Conservation (phyloP, 768 basidiomycete genomes). For the Tulasnella sp. region DNA sequence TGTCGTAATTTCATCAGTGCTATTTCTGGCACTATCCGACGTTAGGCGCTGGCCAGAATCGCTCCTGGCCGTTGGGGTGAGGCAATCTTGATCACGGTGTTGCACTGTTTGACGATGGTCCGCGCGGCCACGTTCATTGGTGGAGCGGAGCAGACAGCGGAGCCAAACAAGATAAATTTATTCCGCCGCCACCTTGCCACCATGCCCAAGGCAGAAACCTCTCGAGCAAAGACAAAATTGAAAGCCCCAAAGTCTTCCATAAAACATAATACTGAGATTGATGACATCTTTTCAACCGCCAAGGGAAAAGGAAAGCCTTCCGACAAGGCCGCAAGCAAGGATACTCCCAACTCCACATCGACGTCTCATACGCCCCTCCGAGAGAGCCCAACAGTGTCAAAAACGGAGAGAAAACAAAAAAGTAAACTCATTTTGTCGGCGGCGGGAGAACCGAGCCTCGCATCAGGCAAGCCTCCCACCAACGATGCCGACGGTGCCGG, state of each 20-base stretch:
- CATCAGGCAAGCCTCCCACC: conserved; percentile 30
- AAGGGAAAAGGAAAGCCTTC: conserved; percentile 40
- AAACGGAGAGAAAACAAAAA: conserved; percentile 48
- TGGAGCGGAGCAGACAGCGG: not conserved
- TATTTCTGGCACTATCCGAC: not conserved
- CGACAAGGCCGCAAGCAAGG: conserved; percentile 23
- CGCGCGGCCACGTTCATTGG: not conserved
- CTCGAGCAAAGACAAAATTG: not conserved
- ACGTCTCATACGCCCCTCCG: conserved; percentile 31
- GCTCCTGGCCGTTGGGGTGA: not conserved
- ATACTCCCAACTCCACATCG: conserved; percentile 33
- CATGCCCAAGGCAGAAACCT: conserved; percentile 42
- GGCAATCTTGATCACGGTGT: not conserved
- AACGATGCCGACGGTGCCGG: conserved; percentile 30
- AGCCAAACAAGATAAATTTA: not conserved
- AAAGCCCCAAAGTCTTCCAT: not conserved
- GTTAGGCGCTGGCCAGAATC: not conserved
- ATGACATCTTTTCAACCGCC: conserved; percentile 70
- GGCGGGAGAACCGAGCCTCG: conserved; percentile 1
- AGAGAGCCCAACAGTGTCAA: conserved; percentile 17
- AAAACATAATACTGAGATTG: conserved; percentile 53
- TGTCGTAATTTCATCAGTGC: not conserved
- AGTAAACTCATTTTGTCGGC: conserved; percentile 38
- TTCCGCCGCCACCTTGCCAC: not conserved
- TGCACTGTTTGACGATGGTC: not conserved